Conservation (phyloP, 768 basidiomycete species). For the Pholiota conissans region DNA sequence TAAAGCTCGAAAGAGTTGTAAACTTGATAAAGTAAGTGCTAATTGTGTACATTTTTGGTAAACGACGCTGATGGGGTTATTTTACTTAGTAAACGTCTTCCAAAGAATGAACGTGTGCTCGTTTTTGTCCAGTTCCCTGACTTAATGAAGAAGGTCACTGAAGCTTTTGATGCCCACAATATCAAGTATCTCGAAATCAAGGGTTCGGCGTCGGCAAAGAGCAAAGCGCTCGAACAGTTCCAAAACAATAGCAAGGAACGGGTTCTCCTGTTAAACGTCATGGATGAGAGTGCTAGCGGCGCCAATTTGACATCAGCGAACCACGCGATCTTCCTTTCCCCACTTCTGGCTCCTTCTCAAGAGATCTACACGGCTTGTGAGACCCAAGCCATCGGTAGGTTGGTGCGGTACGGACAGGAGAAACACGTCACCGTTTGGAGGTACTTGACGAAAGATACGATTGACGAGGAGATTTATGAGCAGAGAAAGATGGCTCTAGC, state of each 20-base stretch:
- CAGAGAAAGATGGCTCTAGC: slow-evolving; percentile 40
- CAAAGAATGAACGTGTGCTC: slow-evolving; percentile 78
- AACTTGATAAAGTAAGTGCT: slow-evolving; percentile 67
- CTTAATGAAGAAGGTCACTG: slow-evolving; percentile 87
- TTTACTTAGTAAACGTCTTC: slow-evolving; percentile 55
- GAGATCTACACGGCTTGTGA: slow-evolving; percentile 85
- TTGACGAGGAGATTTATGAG: slow-evolving; percentile 82
- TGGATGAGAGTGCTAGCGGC: slow-evolving; percentile 94
- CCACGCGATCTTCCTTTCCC: slow-evolving; percentile 93
- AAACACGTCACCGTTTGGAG: slow-evolving; percentile 82
- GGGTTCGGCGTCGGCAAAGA: slow-evolving; percentile 74
- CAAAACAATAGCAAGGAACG: slow-evolving; percentile 77
- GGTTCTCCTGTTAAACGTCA: slow-evolving; percentile 86
- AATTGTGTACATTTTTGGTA: slow-evolving; percentile 4
- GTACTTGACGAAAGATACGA: slow-evolving; percentile 83
- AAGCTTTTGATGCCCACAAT: slow-evolving; percentile 71
- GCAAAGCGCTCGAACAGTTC: slow-evolving; percentile 83
- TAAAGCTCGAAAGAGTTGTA: slow-evolving; percentile 79
- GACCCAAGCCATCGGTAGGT: slow-evolving; percentile 82
- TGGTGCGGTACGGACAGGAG: slow-evolving; percentile 81
- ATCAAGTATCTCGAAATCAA: slow-evolving; percentile 81
- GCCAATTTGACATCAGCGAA: slow-evolving; percentile 93
- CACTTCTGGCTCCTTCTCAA: slow-evolving; percentile 77
- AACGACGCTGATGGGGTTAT: slow-evolving; percentile 1
- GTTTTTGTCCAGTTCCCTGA: slow-evolving; percentile 97